Evolutionary conservation across 1,139 yeast genomes (phyloP).

Genomic region (Trichomonascaceae sp.): DNA sequence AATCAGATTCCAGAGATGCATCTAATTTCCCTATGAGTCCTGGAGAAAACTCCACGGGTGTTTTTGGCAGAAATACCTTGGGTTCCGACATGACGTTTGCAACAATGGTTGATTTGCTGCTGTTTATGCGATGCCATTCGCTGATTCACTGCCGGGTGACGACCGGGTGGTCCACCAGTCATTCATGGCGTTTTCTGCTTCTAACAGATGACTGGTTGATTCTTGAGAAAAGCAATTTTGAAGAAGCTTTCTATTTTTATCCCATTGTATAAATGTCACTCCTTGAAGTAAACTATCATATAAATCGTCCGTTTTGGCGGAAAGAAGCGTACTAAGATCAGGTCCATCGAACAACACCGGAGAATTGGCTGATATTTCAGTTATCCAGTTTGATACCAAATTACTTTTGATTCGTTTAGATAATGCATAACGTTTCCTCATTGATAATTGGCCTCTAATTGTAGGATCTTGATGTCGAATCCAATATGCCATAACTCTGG

Average conservation of each 20-base stretch:
- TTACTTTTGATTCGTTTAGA: slow-evolving; percentile 17
- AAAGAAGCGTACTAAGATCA: background rate
- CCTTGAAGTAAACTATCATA: slow-evolving; percentile 58
- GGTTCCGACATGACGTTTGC: slow-evolving; percentile 11
- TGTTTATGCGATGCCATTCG: background rate
- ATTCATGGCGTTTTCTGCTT: slow-evolving; percentile 2
- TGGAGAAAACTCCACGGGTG: slow-evolving; percentile 72
- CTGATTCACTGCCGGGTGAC: slow-evolving; percentile 4
- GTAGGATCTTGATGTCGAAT: slow-evolving; percentile 21
- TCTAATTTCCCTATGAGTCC: slow-evolving; percentile 67
- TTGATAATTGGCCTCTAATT: slow-evolving; percentile 7
- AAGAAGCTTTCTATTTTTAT: slow-evolving; percentile 25
- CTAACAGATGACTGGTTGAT: background rate
- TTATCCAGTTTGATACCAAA: slow-evolving; percentile 17
- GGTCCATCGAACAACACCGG: slow-evolving; percentile 7
- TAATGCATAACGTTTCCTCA: slow-evolving; percentile 12
- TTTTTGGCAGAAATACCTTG: slow-evolving; percentile 43
- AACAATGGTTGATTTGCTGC: background rate
- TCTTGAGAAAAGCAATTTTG: background rate
- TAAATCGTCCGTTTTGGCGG: slow-evolving; percentile 49
- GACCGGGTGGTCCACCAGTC: background rate
- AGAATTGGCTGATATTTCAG: slow-evolving; percentile 2
- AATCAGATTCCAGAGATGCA: slow-evolving; percentile 66
- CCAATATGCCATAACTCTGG: slow-evolving; percentile 28
- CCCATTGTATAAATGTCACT: slow-evolving; percentile 47